Conservation (phyloP, 106 monocot species). For the Platanthera guangdongensis region DNA sequence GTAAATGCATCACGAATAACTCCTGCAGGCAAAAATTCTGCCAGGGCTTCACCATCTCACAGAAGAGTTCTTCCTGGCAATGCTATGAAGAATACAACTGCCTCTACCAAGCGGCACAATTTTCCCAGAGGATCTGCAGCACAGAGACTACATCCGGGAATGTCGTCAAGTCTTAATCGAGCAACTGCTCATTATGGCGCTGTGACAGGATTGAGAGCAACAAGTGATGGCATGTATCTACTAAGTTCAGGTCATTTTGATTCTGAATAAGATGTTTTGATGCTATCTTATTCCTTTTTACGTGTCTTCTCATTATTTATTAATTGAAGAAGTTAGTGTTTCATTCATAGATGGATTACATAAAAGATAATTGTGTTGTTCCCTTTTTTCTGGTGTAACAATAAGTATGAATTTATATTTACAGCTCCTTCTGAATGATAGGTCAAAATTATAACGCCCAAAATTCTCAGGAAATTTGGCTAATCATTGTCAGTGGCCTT, state of each 20-base stretch:
- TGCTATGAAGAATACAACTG: slow-evolving; percentile 25
- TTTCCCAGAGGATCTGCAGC: slow-evolving; percentile 14
- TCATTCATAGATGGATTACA: not conserved
- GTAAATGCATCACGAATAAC: slow-evolving; percentile 7
- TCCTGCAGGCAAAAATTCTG: slow-evolving; percentile 21
- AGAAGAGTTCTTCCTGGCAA: slow-evolving; percentile 25
- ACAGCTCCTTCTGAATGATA: not conserved
- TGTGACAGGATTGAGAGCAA: slow-evolving; percentile 83
- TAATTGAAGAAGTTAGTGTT: not conserved
- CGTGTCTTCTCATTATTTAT: not conserved
- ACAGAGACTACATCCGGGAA: slow-evolving; percentile 72
- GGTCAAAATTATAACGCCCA: not conserved
- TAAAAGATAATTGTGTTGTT: not conserved
- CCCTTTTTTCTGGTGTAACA: not conserved
- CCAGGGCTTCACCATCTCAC: slow-evolving; percentile 8
- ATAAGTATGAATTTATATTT: not conserved
- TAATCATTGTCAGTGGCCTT: not conserved
- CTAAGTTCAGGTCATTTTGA: slow-evolving; percentile 68
- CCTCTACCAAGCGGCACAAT: slow-evolving; percentile 19
- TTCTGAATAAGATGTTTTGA: not conserved
- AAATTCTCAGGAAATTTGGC: not conserved
- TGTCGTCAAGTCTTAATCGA: slow-evolving; percentile 63
- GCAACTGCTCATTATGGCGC: slow-evolving; percentile 94
- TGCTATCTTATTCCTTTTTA: not conserved
- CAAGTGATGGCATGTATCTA: slow-evolving; percentile 92